Evolutionary conservation across 768 basidiomycete species (phyloP).

Genomic region (Termitomyces sp.): DNA sequence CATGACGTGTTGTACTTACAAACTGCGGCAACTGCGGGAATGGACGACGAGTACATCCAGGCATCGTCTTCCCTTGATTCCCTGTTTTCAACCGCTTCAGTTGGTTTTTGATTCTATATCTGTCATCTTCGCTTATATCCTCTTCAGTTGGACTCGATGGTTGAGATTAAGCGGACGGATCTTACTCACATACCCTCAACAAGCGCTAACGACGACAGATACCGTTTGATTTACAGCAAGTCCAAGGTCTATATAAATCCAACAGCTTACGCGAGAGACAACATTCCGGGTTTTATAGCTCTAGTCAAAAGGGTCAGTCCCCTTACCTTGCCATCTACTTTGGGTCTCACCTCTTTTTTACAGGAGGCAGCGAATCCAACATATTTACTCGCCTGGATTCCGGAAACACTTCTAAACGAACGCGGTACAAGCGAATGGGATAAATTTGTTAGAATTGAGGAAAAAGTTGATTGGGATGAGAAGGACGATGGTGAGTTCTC

Average conservation of each 20-base stretch:
- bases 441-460: constrained; percentile 85
- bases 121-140: not conserved
- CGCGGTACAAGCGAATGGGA: constrained; percentile 82
- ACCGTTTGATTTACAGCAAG: constrained; percentile 81
- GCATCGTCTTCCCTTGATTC: constrained; percentile 34
- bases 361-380: constrained; percentile 72
- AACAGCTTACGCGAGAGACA: constrained; percentile 85
- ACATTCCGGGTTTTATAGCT: constrained; percentile 89
- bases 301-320: constrained; percentile 79
- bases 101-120: constrained; percentile 20
- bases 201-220: constrained; percentile 49
- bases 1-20: constrained; percentile 7
- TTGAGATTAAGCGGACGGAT: constrained; percentile 58
- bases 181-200: constrained; percentile 15
- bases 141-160: constrained; percentile 57
- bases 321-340: not conserved
- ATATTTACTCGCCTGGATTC: constrained; percentile 90
- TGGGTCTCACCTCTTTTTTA: constrained; percentile 2
- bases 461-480: constrained; percentile 47
- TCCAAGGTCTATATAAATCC: constrained; percentile 96
- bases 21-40: constrained; percentile 12
- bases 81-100: constrained; percentile 41
- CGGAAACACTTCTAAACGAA: constrained; percentile 77
- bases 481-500: constrained; percentile 63
- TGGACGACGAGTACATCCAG: constrained; percentile 15